phyloP scores from a whole-genome alignment of 2,329 filamentous ascomycete genomes.

The Colletotrichum coccodes region DNA sequence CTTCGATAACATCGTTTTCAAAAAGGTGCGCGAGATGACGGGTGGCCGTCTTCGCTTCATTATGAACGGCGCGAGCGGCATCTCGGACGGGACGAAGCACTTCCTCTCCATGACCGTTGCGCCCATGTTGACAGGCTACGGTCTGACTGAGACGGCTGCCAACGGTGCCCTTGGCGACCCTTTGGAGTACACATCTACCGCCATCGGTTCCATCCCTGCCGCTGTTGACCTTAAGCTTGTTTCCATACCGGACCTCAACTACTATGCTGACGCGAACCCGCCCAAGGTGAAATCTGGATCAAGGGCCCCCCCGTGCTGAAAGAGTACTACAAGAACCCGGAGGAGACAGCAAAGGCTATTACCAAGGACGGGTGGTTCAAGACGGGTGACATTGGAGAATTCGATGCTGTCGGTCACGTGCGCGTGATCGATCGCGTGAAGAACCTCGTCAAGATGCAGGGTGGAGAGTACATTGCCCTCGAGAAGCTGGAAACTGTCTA shows the following conservation, averaged over 20 bases:
- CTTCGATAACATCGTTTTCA: conserved; percentile 88
- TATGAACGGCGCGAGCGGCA: conserved; percentile 93
- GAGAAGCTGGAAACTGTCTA: conserved; percentile 96
- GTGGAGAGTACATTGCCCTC: conserved; percentile 95
- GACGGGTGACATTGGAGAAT: conserved; percentile 95
- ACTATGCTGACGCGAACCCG: conserved; percentile 77
- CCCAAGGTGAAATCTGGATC: conserved; percentile 96
- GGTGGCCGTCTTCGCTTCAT: conserved; percentile 89
- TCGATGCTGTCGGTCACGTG: conserved; percentile 81
- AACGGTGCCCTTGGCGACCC: conserved; percentile 87
- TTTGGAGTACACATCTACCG: conserved; percentile 80
- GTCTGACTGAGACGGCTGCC: conserved; percentile 91
- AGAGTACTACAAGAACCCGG: conserved; percentile 85
- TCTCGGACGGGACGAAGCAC: conserved; percentile 85
- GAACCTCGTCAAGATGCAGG: conserved; percentile 95
- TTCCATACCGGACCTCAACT: conserved; percentile 88
- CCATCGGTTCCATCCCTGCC: conserved; percentile 82
- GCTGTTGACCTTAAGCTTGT: conserved; percentile 91
- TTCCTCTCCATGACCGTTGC: conserved; percentile 94
- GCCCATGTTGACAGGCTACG: conserved; percentile 95
- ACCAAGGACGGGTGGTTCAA: conserved; percentile 95
- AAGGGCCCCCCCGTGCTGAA: conserved; percentile 79
- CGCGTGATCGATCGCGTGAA: conserved; percentile 96
- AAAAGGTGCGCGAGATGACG: conserved; percentile 89
- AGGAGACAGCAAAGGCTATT: conserved; percentile 83